These are phyloP conservation scores for Cladosporium sp. DNA, from an alignment of 2,329 filamentous ascomycete species.

Conservation along the genomic window DNA sequence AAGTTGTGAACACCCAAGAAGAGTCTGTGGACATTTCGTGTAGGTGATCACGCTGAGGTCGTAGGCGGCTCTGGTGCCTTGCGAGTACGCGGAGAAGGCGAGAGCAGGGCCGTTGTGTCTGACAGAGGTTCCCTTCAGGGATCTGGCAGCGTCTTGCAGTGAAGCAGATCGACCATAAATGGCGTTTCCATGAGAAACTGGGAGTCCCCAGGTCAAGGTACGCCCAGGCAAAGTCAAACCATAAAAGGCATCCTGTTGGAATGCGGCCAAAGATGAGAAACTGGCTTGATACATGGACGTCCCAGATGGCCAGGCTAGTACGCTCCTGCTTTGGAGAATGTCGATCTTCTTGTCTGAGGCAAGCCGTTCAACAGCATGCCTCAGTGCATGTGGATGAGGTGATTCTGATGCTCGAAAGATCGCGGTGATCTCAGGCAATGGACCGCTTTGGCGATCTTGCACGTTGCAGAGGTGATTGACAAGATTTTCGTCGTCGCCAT, in stretches of 20 bases:
- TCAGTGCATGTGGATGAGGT: slow-evolving; percentile 19
- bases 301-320: slow-evolving; percentile 13
- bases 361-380: slow-evolving; percentile 17
- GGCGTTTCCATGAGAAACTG: slow-evolving; percentile 9
- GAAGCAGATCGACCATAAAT: slow-evolving; percentile 16
- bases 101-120: slow-evolving; percentile 15
- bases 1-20: not conserved
- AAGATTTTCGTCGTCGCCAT: slow-evolving; percentile 3
- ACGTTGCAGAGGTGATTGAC: slow-evolving; percentile 8
- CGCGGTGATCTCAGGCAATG: slow-evolving; percentile 14
- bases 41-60: slow-evolving; percentile 20
- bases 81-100: slow-evolving; percentile 14
- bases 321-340: slow-evolving; percentile 18
- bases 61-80: slow-evolving; percentile 4
- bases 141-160: slow-evolving; percentile 13
- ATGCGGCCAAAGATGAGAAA: slow-evolving; percentile 9
- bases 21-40: slow-evolving; percentile 3
- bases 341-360: slow-evolving; percentile 17
- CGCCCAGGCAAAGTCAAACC: slow-evolving; percentile 17
- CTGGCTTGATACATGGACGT: not conserved
- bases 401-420: slow-evolving; percentile 15
- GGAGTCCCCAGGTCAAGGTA: slow-evolving; percentile 16
- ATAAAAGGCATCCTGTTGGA: slow-evolving; percentile 17
- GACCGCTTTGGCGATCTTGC: slow-evolving; percentile 11
- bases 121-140: slow-evolving; percentile 5